phyloP scores from a whole-genome alignment of 805 yeast genomes.

The Starmerella stigmatis region DNA sequence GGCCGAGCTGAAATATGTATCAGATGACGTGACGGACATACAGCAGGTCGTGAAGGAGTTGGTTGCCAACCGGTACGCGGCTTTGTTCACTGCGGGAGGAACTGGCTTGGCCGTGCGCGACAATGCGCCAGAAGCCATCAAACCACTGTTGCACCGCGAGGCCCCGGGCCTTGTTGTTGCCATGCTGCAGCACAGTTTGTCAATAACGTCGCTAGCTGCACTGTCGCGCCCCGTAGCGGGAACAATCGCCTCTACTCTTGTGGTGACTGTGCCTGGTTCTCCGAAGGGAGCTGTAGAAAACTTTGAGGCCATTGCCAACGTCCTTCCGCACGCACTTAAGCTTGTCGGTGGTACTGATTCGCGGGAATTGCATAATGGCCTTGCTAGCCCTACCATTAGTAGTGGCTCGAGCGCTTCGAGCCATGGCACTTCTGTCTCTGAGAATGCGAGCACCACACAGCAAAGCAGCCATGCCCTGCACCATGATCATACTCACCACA shows the following conservation, averaged over 20 bases:
- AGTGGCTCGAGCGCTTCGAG: too few species aligned
- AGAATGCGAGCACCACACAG: neutral
- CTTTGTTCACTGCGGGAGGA: conserved; percentile 44
- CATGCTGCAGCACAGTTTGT: conserved; percentile 37
- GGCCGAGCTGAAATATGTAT: conserved; percentile 25
- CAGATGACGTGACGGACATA: conserved; percentile 33
- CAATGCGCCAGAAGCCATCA: conserved; percentile 43
- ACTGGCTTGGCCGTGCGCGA: conserved; percentile 42
- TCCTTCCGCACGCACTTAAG: conserved; percentile 38
- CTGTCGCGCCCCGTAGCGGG: conserved; percentile 46
- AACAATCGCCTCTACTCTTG: conserved; percentile 28
- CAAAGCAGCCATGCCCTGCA: too few species aligned
- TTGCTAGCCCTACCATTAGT: too few species aligned
- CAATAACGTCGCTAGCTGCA: conserved; percentile 40
- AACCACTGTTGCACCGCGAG: conserved; percentile 34
- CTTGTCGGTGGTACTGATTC: conserved; percentile 33
- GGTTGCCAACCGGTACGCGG: conserved; percentile 21
- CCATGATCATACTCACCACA: too few species aligned
- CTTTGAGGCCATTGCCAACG: conserved; percentile 32
- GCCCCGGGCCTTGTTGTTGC: conserved; percentile 44
- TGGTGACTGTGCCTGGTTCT: conserved; percentile 45
- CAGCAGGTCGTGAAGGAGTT: conserved; percentile 27
- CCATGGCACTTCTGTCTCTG: neutral
- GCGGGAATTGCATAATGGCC: conserved; percentile 39
- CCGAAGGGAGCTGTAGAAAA: conserved; percentile 42